A percentile compares a stretch with the other conserved stretches of the same genome.
phyloP scores from a whole-genome alignment of 768 basidiomycete genomes.

The Cystobasidium tubakii region DNA sequence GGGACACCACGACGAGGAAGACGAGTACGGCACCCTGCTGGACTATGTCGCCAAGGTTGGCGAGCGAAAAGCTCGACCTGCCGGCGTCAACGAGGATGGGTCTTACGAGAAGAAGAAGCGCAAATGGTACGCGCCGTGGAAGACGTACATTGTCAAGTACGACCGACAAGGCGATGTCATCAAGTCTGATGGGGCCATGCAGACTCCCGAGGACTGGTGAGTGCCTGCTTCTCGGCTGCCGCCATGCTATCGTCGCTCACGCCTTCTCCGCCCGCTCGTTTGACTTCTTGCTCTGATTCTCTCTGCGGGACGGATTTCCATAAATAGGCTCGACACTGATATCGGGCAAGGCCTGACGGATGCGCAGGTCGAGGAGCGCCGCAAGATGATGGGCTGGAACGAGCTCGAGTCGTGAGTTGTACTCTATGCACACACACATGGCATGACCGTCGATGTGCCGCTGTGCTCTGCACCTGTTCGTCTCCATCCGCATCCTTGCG shows the following conservation, averaged over 20 bases:
- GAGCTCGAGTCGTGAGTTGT: conserved; percentile 53
- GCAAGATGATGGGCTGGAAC: conserved; percentile 52
- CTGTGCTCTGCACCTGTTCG: background rate
- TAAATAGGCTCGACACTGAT: conserved; percentile 53
- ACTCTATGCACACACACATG: background rate
- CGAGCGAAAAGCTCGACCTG: conserved; percentile 40
- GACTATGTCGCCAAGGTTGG: conserved; percentile 50
- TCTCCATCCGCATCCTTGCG: background rate
- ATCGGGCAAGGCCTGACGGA: conserved; percentile 50
- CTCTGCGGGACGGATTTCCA: background rate
- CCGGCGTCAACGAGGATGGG: conserved; percentile 46
- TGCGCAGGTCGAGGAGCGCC: conserved; percentile 49
- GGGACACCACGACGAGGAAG: conserved; percentile 38
- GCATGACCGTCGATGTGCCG: background rate
- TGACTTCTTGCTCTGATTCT: background rate
- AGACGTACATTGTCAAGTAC: conserved; percentile 48
- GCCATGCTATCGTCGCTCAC: background rate
- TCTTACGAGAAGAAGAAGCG: conserved; percentile 50
- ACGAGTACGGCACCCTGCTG: conserved; percentile 52
- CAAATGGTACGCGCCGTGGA: conserved; percentile 56
- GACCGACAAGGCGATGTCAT: conserved; percentile 48
- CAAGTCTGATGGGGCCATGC: conserved; percentile 21
- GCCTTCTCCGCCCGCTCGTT: background rate
- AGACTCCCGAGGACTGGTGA: conserved; percentile 37
- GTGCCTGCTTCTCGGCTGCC: background rate